Evolutionary conservation across 441 rosid genomes (phyloP), one percentile per base, ranked within the genome.

Genomic region (Gossypium lobatum): DNA sequence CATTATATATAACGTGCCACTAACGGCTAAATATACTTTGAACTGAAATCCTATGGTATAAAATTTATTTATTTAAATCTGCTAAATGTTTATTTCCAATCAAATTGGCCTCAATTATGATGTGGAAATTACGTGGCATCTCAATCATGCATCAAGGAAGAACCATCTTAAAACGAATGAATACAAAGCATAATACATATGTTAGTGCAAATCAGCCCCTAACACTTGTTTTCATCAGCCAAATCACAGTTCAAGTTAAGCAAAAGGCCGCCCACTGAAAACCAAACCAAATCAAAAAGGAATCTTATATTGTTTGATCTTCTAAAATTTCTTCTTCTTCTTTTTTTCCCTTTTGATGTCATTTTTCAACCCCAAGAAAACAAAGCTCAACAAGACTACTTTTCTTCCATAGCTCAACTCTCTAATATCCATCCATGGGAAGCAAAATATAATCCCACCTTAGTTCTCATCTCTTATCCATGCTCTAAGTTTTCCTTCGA

Each of bases 401-500:
- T 76, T 78, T 65, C 73, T 82, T 86, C 73, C 60, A 64, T 28
- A 53, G 69, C 78, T 81, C 76, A 69, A 17, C 5, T 28, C 70
- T 79, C 76, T 78, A 20, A 68, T 80, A 71, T 77, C 75, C 61
- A 48, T 14, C 61, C 74, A 80, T 73, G 85, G 76, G 59, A 84
- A 76, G 79, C 64, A 64, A 76, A 69, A 50, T 6, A 53, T 16
- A 53, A 53, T 50, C 72, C 28, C 25, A 17, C 71, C 54, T 67
- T 42, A 46, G 2, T 45, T 14, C 39, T 46, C 2, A 75, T 73
- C 52, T 63, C 64, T 58, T 75, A 61, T 62, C 63, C 76, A 75
- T 79, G 83, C 69, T 71, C 64, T 60, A 31, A 60, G 80, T 25
- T 75, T 82, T 78, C 76, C 84, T 71, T 79, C 73, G 75, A 81